phyloP scores from a whole-genome alignment of 495 filamentous ascomycete genomes.

The Talaromyces proteolyticus region DNA sequence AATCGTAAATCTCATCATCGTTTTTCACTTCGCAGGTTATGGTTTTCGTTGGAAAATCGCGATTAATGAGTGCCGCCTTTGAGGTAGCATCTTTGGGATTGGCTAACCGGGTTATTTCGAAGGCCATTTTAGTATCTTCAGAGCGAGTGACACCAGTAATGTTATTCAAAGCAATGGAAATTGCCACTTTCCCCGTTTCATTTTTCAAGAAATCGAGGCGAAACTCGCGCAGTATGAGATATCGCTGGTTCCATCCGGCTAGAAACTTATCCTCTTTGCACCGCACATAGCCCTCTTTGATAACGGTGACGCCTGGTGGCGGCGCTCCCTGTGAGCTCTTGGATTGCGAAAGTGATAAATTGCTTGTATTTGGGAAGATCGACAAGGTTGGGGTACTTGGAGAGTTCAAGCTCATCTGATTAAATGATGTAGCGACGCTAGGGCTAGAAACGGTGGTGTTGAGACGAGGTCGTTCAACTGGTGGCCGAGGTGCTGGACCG shows the following conservation, averaged over 20 bases:
- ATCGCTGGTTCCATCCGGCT: constrained; percentile 87
- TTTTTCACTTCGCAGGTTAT: constrained; percentile 85
- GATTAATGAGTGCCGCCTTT: constrained; percentile 51
- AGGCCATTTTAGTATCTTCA: constrained; percentile 79
- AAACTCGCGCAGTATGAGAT: constrained; percentile 80
- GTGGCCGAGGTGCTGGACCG: constrained; percentile 86
- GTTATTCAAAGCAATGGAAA: constrained; percentile 75
- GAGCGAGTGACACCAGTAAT: constrained; percentile 80
- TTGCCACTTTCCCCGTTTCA: constrained; percentile 74
- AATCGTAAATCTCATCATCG: constrained; percentile 95
- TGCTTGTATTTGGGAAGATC: constrained; percentile 57
- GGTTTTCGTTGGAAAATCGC: constrained; percentile 74
- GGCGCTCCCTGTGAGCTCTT: constrained; percentile 54
- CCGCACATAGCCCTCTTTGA: constrained; percentile 85
- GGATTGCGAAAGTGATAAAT: constrained; percentile 56
- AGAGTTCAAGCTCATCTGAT: constrained; percentile 64
- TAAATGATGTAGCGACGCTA: constrained; percentile 73
- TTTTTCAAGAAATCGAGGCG: constrained; percentile 88
- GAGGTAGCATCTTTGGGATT: constrained; percentile 56
- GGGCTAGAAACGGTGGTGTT: constrained; percentile 58
- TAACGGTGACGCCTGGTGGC: constrained; percentile 57
- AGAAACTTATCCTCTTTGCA: constrained; percentile 83
- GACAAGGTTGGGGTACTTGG: constrained; percentile 54
- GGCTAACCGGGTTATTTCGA: constrained; percentile 76
- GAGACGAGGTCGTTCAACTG: constrained; percentile 75